Conservation (phyloP, 140 eudicot genomes). For the Erigeron philadelphicus region DNA sequence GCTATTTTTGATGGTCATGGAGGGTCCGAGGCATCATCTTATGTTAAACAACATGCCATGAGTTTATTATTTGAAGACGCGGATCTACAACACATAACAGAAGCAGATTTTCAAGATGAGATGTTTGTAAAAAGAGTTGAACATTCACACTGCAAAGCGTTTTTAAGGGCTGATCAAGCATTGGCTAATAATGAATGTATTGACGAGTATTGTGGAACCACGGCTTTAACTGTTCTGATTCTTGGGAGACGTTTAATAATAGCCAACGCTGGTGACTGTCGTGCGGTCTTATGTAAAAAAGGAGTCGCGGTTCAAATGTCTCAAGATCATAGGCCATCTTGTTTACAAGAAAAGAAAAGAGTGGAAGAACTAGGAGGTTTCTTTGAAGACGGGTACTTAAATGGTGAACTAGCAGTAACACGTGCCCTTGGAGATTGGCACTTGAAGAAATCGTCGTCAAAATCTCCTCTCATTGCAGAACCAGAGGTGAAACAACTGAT, state of each 20-base stretch:
- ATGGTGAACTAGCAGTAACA: background rate
- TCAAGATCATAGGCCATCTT: background rate
- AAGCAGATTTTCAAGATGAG: slow-evolving; percentile 4
- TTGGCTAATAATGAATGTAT: background rate
- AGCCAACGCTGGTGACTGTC: background rate
- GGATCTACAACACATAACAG: slow-evolving; percentile 34
- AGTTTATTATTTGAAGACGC: slow-evolving; percentile 49
- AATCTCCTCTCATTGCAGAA: background rate
- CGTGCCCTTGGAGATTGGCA: background rate
- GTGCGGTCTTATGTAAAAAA: background rate
- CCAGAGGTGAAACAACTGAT: background rate
- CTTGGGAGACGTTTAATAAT: background rate
- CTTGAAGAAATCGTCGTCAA: background rate
- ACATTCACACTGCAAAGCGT: background rate
- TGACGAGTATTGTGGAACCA: background rate
- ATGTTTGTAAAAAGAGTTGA: background rate
- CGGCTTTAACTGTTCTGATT: background rate
- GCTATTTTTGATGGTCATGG: slow-evolving; percentile 77
- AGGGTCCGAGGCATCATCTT: slow-evolving; percentile 60
- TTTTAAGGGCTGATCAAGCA: background rate
- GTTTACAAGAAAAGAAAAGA: background rate
- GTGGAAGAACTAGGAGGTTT: background rate
- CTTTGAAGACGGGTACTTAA: background rate
- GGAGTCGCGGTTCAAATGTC: background rate
- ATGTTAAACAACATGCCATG: slow-evolving; percentile 46